phyloP scores from a whole-genome alignment of 108 stramenopile species.

The Poteriospumella lacustris region DNA sequence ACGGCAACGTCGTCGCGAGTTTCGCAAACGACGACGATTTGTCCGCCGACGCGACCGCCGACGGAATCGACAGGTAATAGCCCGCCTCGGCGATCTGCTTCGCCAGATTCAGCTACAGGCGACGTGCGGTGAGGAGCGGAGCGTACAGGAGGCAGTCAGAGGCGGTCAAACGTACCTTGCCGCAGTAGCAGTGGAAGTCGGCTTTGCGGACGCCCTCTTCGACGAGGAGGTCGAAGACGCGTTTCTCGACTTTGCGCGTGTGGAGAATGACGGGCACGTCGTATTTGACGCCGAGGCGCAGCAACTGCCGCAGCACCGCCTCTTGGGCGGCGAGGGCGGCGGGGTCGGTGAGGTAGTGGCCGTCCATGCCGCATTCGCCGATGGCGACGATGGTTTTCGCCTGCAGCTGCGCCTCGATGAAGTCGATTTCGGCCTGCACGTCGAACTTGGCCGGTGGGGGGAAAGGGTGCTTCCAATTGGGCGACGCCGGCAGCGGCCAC shows the following conservation, averaged over 20 bases:
- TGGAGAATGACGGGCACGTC: conserved; percentile 41
- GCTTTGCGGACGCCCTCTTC: conserved; percentile 30
- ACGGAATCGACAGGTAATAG: conserved; percentile 37
- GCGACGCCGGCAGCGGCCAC: neutral
- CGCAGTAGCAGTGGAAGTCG: conserved; percentile 40
- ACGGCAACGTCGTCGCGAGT: conserved; percentile 15
- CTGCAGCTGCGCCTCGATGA: conserved; percentile 16
- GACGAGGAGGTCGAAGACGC: conserved; percentile 34
- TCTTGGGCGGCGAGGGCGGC: conserved; percentile 30
- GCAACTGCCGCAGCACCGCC: conserved; percentile 27
- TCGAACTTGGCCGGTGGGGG: conserved; percentile 33
- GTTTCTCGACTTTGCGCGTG: conserved; percentile 36
- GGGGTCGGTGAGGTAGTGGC: conserved; percentile 27
- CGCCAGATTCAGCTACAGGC: conserved; percentile 34
- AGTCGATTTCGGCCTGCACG: conserved; percentile 38
- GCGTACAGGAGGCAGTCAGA: too few relatives aligned
- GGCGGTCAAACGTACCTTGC: too few relatives aligned
- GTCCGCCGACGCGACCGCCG: conserved; percentile 13
- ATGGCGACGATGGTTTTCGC: conserved; percentile 34
- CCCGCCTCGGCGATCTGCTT: conserved; percentile 37
- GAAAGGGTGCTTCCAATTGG: conserved; percentile 23
- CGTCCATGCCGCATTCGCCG: conserved; percentile 41
- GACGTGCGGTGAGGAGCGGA: too few relatives aligned
- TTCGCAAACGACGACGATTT: neutral
- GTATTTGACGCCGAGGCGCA: conserved; percentile 15